These are phyloP conservation scores for Blepharisma undulans DNA, from an alignment of 169 alveolate genomes.

Conservation along the genomic window DNA sequence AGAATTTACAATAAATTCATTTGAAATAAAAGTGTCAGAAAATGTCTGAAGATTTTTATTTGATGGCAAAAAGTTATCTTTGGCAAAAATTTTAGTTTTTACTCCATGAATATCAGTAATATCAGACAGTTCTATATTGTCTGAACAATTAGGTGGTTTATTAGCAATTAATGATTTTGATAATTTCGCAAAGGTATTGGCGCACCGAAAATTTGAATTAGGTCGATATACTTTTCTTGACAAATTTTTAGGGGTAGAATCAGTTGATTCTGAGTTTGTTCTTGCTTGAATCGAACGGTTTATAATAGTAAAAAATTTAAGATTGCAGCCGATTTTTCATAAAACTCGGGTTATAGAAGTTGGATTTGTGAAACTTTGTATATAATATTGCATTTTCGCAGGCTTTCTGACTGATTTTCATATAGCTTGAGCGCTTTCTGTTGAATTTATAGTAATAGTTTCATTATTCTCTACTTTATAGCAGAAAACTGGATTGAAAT, in stretches of 20 bases:
- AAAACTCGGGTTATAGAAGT: background rate
- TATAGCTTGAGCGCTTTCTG: background rate
- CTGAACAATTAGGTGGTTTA: background rate
- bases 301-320: too few species aligned
- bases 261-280: background rate
- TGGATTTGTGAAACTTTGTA: background rate
- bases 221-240: background rate
- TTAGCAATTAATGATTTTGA: background rate
- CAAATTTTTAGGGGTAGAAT: background rate
- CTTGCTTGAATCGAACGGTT: background rate
- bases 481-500: background rate
- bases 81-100: too few species aligned
- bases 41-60: background rate
- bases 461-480: background rate
- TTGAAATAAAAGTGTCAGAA: background rate
- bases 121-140: background rate
- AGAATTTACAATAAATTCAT: background rate
- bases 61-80: background rate
- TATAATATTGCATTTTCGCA: background rate
- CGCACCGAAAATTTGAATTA: background rate
- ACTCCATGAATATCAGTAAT: background rate
- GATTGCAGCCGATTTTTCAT: background rate
- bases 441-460: background rate
- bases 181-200: background rate
- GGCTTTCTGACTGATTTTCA: background rate